These are phyloP conservation scores for Phoenix roebelenii DNA, from an alignment of 176 grass and related monocot species.

Conservation along the genomic window DNA sequence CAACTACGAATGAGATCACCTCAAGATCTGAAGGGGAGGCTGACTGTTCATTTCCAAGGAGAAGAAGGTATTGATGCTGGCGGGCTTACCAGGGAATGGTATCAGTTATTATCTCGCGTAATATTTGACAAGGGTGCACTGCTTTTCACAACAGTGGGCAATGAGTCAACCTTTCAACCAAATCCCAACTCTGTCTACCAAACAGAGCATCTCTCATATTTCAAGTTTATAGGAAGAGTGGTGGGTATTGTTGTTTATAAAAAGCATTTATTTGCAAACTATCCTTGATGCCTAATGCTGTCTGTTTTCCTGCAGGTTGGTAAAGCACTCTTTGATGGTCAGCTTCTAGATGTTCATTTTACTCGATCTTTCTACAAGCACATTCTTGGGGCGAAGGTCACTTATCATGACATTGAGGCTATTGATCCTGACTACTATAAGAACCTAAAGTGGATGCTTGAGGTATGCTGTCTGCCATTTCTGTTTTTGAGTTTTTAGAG, in stretches of 20 bases:
- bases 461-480: slow-evolving; percentile 39
- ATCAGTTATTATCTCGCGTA: slow-evolving; percentile 80
- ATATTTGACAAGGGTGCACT: slow-evolving; percentile 93
- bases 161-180: slow-evolving; percentile 96
- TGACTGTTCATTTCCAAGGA: slow-evolving; percentile 98
- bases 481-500: background rate
- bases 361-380: slow-evolving; percentile 99
- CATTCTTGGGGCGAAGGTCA: slow-evolving; percentile 95
- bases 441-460: slow-evolving; percentile 99
- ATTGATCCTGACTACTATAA: slow-evolving; percentile 96
- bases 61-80: slow-evolving; percentile 99
- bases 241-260: slow-evolving; percentile 33
- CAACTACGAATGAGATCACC: slow-evolving; percentile 96
- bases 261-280: no score
- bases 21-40: slow-evolving; percentile 81
- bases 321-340: slow-evolving; percentile 96
- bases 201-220: slow-evolving; percentile 99
- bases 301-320: slow-evolving; percentile 52
- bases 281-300: slow-evolving; percentile 7
- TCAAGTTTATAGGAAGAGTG: slow-evolving; percentile 98
- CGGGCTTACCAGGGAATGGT: slow-evolving; percentile 97
- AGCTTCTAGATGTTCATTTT: slow-evolving; percentile 96
- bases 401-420: slow-evolving; percentile 99
- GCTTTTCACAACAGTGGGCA: slow-evolving; percentile 95
- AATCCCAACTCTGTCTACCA: slow-evolving; percentile 98